phyloP scores from a whole-genome alignment of 2,329 filamentous ascomycete genomes.

The Aspergillus puulaauensis region DNA sequence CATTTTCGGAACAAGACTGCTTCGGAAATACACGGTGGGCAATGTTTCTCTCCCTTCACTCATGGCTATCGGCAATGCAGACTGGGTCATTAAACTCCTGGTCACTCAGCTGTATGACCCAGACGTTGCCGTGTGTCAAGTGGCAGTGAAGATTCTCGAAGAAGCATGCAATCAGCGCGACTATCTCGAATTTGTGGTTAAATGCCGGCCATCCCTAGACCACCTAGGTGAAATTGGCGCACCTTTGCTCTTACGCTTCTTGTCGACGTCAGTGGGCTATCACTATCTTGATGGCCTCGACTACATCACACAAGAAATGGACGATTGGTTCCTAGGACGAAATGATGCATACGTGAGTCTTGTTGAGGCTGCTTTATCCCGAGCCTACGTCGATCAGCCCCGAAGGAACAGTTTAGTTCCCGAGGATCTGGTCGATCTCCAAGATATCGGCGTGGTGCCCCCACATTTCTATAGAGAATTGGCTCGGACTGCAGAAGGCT shows the following conservation, averaged over 20 bases:
- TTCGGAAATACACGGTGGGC: slow-evolving; percentile 79
- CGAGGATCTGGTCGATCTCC: slow-evolving; percentile 60
- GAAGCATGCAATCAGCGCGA: slow-evolving; percentile 92
- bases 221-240: slow-evolving; percentile 96
- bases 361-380: slow-evolving; percentile 91
- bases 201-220: slow-evolving; percentile 90
- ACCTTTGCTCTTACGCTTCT: slow-evolving; percentile 83
- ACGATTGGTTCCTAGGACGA: slow-evolving; percentile 96
- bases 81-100: slow-evolving; percentile 95
- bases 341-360: slow-evolving; percentile 95
- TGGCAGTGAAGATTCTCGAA: slow-evolving; percentile 94
- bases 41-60: slow-evolving; percentile 43
- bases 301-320: slow-evolving; percentile 99
- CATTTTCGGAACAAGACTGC: slow-evolving; percentile 81
- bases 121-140: slow-evolving; percentile 93
- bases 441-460: slow-evolving; percentile 66
- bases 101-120: slow-evolving; percentile 98
- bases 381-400: slow-evolving; percentile 65
- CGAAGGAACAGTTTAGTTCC: slow-evolving; percentile 51
- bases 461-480: slow-evolving; percentile 97
- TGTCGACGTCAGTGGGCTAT: slow-evolving; percentile 95
- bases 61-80: slow-evolving; percentile 63
- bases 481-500: slow-evolving; percentile 88
- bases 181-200: slow-evolving; percentile 92
- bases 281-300: slow-evolving; percentile 95